Percentiles rank a stretch among this genome's conserved stretches.
These are phyloP conservation scores for Eutypa lata DNA, from an alignment of 2,329 filamentous ascomycete genomes.

Conservation along the genomic window DNA sequence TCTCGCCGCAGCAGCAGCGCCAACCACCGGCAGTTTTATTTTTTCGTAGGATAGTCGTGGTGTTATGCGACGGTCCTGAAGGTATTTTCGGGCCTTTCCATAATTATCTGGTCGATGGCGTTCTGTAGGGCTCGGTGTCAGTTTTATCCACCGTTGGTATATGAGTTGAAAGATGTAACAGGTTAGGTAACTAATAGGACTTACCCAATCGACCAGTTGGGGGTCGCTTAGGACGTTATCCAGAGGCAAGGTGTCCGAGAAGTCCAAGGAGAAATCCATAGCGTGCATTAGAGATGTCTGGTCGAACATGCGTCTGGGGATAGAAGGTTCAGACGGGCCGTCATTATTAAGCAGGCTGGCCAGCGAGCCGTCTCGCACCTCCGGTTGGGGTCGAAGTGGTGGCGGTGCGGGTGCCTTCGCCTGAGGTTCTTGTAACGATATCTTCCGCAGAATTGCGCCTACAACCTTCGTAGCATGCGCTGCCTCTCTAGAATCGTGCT, in stretches of 20 bases:
- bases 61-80: conserved; percentile 7
- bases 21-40: too few species aligned
- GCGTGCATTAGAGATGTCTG: conserved; percentile 12
- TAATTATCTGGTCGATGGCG: conserved; percentile 26
- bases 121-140: conserved; percentile 10
- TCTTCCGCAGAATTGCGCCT: conserved; percentile 38
- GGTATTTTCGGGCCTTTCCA: conserved; percentile 21
- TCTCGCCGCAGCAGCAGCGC: too few species aligned
- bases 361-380: conserved; percentile 27
- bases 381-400: conserved; percentile 19
- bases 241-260: conserved; percentile 32
- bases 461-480: conserved; percentile 40
- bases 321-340: conserved; percentile 12
- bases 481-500: conserved; percentile 37
- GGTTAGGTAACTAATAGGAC: conserved; percentile 11
- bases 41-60: too few species aligned
- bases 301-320: background rate
- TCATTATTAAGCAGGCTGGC: conserved; percentile 31
- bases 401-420: conserved; percentile 14
- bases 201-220: conserved; percentile 39
- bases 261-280: conserved; percentile 26
- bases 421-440: conserved; percentile 28
- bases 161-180: conserved; percentile 17
- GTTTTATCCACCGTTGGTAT: too few species aligned
- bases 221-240: conserved; percentile 34